Evolutionary conservation across 768 basidiomycete species (phyloP), one percentile per base, ranked within the genome.

Genomic region (Trametes maxima): DNA sequence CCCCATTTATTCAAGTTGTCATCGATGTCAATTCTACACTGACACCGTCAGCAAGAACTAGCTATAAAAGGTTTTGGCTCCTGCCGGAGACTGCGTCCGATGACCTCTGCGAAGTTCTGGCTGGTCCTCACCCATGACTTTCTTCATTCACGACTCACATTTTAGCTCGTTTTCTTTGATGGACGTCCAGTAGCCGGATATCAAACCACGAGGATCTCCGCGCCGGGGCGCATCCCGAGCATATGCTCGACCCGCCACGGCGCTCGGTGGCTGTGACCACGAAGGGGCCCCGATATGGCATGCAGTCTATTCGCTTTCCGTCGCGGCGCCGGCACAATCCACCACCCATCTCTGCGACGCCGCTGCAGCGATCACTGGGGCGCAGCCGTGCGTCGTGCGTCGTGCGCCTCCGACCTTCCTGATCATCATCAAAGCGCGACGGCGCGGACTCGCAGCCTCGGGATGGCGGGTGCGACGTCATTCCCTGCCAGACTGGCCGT

Each of bases 261-360:
- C 44, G 46, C 28, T 33, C 55, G 55, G 55, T 57, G 55, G 55
- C 55, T 47, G 55, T 57, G 55, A 48, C 39, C 39, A 39, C 40
- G 40, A 17, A 24, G 21, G 24, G 36, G 4, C 45, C 55, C 24
- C 14, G 16, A 57, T 57, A 57, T 48, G 55, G 55, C 46, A 57
- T 16, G 28, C 44, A 35, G 40, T 46, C 45, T 57, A 28, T 57
- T 57, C 46, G 55, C 36, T 47, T 17, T 4, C 22, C 44, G 54
- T 55, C 55, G 55, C 45, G 37, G 39, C 45, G 55, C 40, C 55
- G 25, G 55, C 45, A 35, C 44, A 42, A 16, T 55, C 24, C 45
- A 48, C 55, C 55, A 35, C 25, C 46, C 36, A n/a, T 42, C 22
- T 10, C 37, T 39, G 22, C 39, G 22, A 25, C 33, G 45, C 55